Conservation (phyloP, 257 asterid genomes). For the Phtheirospermum japonicum region DNA sequence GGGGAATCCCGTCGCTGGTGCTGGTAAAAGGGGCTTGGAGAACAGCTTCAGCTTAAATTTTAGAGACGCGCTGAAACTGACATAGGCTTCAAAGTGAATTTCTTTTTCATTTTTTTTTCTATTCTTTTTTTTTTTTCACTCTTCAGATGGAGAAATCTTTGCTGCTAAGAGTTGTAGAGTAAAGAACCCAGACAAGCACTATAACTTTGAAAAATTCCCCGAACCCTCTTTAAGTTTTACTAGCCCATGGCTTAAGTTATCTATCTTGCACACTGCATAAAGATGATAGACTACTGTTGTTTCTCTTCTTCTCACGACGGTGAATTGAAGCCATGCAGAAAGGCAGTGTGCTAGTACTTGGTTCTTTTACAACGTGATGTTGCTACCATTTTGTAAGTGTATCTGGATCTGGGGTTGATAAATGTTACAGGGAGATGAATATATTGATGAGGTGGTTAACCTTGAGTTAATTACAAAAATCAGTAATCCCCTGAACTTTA, state of each 20-base stretch:
- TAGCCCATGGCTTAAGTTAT: conserved; percentile 6
- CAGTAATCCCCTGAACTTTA: neutral
- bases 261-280: conserved; percentile 26
- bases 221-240: too few relatives aligned
- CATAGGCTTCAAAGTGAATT: conserved; percentile 16
- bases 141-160: too few relatives aligned
- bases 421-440: neutral
- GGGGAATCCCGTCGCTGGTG: conserved; percentile 60
- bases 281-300: conserved; percentile 13
- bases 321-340: conserved; percentile 1
- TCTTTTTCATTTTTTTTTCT: conserved; percentile 4
- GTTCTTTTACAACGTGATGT: neutral
- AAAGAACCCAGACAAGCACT: too few relatives aligned
- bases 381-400: neutral
- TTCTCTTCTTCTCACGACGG: conserved; percentile 10
- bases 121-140: conserved; percentile 1
- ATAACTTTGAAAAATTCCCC: too few relatives aligned
- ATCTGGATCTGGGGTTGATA: neutral
- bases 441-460: neutral
- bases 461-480: neutral
- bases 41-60: conserved; percentile 72
- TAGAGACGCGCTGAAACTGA: conserved; percentile 59
- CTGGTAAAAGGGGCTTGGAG: conserved; percentile 55
- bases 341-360: conserved; percentile 19
- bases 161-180: too few relatives aligned